Base-by-base conservation (phyloP, 306 rosid species). In the Trifolium dubium region DNA sequence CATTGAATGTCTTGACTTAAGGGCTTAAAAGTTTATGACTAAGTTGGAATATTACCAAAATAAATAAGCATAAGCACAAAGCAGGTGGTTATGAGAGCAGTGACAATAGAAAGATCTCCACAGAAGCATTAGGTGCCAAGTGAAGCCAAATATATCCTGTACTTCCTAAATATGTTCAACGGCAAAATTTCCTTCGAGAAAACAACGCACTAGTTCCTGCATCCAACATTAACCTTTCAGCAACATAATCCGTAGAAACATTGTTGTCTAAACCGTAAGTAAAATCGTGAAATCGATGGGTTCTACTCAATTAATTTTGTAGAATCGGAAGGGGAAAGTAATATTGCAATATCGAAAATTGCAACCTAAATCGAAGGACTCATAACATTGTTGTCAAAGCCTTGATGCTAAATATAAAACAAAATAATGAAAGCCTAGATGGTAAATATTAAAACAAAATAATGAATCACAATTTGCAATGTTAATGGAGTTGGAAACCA, bases 211-310 rank as follows among this genome's bases (percentile, higher is more conserved):
- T 41, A 32, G 51, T 72, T 69, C 82, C 80, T 53, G 80, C 18
- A 68, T 62, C 51, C 80, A 78, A 69, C 60, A 55, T 61, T 50
- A 74, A 32, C 78, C 46, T 59, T 49, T 70, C 40, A 67, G 72
- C 58, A 59, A 39, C 17, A 47, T 39, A 19, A 49, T 77, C 67
- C 51, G n/a, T 44, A 32, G 35, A 10, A 65, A 49, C 43, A 19
- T 23, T 23, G 23, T 23, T 23, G 23, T 23, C 23, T 0, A 23
- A 23, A 23, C 23, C 23, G 23, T 23, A 23, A 23, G 23, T 23
- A 23, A 23, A 23, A 23, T 23, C 23, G 23, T 23, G 23, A 23
- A 23, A 23, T 23, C 23, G 23, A 23, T 23, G 23, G 23, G 23
- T 23, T 23, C 23, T 23, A 23, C 23, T 23, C 23, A 23, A 23